phyloP scores from a whole-genome alignment of 345 rosid genomes.

The Moringa oleifera region DNA sequence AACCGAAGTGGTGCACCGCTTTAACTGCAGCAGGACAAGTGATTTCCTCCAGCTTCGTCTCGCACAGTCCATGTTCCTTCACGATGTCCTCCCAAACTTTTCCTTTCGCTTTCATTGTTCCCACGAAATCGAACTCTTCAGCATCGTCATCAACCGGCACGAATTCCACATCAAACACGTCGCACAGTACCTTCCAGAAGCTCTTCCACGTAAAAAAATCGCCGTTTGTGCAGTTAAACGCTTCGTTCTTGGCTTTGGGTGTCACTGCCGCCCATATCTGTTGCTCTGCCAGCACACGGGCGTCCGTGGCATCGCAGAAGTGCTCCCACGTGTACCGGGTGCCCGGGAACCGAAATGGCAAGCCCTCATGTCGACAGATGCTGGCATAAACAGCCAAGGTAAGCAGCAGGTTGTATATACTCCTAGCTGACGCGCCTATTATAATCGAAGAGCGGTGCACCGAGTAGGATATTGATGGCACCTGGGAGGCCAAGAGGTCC shows the following conservation, averaged over 20 bases:
- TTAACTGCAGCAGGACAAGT: conserved; percentile 21
- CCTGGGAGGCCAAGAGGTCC: conserved; percentile 24
- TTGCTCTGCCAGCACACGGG: conserved; percentile 27
- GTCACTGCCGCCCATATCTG: conserved; percentile 28
- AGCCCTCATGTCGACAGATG: conserved; percentile 22
- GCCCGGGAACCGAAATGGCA: conserved; percentile 27
- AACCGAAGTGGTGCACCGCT: conserved; percentile 15
- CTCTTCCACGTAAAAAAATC: conserved; percentile 32
- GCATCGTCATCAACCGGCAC: conserved; percentile 22
- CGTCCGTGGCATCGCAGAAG: conserved; percentile 27
- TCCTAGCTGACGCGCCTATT: conserved; percentile 28
- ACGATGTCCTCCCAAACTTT: conserved; percentile 33
- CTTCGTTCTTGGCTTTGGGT: conserved; percentile 15
- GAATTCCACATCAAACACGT: conserved; percentile 22
- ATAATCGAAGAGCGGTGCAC: conserved; percentile 31
- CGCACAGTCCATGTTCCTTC: conserved; percentile 20
- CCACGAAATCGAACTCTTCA: conserved; percentile 23
- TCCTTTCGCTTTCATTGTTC: conserved; percentile 18
- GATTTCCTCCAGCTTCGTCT: conserved; percentile 30
- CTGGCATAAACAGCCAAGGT: conserved; percentile 21
- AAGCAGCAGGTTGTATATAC: conserved; percentile 21
- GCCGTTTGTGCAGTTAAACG: conserved; percentile 33
- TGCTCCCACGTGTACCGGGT: conserved; percentile 32
- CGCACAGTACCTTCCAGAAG: conserved; percentile 24
- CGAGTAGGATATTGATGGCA: conserved; percentile 12